These are phyloP conservation scores for Dictyophora rubrovolvata DNA, from an alignment of 768 basidiomycete genomes.

Conservation along the genomic window DNA sequence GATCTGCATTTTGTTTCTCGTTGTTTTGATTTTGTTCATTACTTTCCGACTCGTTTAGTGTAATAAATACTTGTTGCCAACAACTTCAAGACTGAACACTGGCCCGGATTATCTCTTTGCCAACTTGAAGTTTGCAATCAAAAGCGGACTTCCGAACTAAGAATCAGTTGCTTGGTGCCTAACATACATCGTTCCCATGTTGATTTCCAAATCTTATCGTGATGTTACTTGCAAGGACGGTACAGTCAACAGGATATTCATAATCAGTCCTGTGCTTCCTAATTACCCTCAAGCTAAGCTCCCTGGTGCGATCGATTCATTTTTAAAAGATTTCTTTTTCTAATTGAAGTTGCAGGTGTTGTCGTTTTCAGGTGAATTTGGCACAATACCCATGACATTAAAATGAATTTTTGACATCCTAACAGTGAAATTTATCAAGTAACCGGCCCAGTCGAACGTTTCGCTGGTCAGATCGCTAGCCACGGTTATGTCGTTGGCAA, in stretches of 20 bases:
- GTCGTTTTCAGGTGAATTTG: constrained; percentile 62
- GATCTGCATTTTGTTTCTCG: too few relatives aligned
- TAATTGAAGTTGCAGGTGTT: constrained; percentile 56
- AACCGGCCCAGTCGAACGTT: constrained; percentile 93
- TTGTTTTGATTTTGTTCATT: too few relatives aligned
- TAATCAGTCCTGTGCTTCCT: constrained; percentile 70
- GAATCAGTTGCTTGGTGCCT: not conserved
- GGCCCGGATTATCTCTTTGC: too few relatives aligned
- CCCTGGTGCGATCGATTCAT: constrained; percentile 43
- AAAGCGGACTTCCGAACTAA: not conserved
- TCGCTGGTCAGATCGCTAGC: constrained; percentile 79
- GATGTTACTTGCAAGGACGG: constrained; percentile 63
- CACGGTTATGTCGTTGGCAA: constrained; percentile 76
- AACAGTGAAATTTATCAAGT: constrained; percentile 90
- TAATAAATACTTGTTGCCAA: too few relatives aligned
- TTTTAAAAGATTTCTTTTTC: too few relatives aligned
- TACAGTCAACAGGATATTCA: constrained; percentile 66
- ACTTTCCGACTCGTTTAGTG: too few relatives aligned
- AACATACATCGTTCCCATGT: constrained; percentile 36
- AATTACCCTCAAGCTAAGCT: constrained; percentile 87
- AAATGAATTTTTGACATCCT: not conserved
- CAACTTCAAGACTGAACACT: too few relatives aligned
- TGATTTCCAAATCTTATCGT: constrained; percentile 68
- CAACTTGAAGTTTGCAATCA: too few relatives aligned
- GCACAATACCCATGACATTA: not conserved